A percentile compares a stretch with the other conserved stretches of the same genome.
Evolutionary conservation across 2,329 filamentous ascomycete genomes (phyloP).

Genomic region (Fusarium staphyleae): DNA sequence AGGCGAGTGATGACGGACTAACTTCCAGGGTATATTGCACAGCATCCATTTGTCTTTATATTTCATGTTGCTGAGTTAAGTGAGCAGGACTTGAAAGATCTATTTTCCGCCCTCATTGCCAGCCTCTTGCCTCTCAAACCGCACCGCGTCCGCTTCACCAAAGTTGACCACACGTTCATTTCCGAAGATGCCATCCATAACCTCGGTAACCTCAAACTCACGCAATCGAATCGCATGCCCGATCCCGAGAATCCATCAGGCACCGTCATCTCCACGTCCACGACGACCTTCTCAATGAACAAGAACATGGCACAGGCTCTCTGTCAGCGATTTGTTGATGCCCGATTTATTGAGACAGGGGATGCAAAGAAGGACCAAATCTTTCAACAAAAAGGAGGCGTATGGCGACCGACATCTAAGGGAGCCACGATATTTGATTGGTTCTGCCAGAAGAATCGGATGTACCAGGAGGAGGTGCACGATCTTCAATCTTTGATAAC

Average conservation of each 20-base stretch:
- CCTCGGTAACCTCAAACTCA: conserved; percentile 94
- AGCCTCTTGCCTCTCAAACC: conserved; percentile 83
- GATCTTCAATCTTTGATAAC: conserved; percentile 81
- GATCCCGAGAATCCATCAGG: conserved; percentile 94
- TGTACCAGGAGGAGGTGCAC: conserved; percentile 88
- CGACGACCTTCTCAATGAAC: conserved; percentile 98
- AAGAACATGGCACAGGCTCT: conserved; percentile 97
- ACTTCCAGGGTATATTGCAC: conserved; percentile 80
- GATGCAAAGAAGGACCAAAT: conserved; percentile 81
- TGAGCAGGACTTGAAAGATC: conserved; percentile 88
- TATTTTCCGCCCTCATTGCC: conserved; percentile 94
- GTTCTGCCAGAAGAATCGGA: conserved; percentile 93
- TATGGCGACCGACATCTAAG: conserved; percentile 97
- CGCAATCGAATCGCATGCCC: conserved; percentile 97
- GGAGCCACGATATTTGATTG: conserved; percentile 88
- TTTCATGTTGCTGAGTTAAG: neutral
- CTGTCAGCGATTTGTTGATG: conserved; percentile 92
- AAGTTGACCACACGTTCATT: conserved; percentile 91
- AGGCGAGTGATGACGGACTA: conserved; percentile 95
- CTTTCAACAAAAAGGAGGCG: conserved; percentile 84
- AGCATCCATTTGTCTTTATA: neutral
- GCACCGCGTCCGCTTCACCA: conserved; percentile 88
- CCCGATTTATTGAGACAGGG: conserved; percentile 90
- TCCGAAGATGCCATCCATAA: conserved; percentile 99
- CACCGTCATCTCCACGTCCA: conserved; percentile 96